phyloP scores from a whole-genome alignment of 2,329 filamentous ascomycete species.

The Fusarium sp. region DNA sequence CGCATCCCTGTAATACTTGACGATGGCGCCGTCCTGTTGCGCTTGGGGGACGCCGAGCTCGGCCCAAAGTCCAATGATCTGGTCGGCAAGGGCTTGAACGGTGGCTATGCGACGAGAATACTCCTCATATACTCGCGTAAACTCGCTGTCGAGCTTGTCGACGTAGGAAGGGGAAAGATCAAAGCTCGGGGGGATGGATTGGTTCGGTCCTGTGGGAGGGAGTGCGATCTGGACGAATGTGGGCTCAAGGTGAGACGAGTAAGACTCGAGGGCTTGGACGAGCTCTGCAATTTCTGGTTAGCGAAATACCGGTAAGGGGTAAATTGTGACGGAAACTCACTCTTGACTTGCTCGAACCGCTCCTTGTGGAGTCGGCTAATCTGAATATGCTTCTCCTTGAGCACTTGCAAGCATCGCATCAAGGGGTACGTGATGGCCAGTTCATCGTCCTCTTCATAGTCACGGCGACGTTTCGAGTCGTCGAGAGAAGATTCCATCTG shows the following conservation, averaged over 20 bases:
- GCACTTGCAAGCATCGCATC: conserved; percentile 78
- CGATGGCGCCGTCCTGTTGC: conserved; percentile 88
- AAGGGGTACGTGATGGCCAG: conserved; percentile 87
- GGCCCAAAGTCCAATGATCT: conserved; percentile 95
- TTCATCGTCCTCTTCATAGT: conserved; percentile 75
- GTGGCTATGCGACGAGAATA: conserved; percentile 85
- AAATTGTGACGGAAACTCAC: conserved; percentile 61
- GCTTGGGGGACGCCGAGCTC: conserved; percentile 95
- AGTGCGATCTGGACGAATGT: conserved; percentile 88
- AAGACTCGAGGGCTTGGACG: conserved; percentile 92
- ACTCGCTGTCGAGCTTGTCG: conserved; percentile 87
- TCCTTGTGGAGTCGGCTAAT: conserved; percentile 88
- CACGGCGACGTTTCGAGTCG: conserved; percentile 74
- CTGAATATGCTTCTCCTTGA: conserved; percentile 88
- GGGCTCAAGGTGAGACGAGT: conserved; percentile 93
- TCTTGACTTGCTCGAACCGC: conserved; percentile 95
- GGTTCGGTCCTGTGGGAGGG: conserved; percentile 82
- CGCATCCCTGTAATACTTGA: conserved; percentile 89
- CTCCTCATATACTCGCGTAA: conserved; percentile 95
- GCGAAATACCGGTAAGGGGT: not conserved
- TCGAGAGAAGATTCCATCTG: conserved; percentile 95
- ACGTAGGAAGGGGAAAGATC: conserved; percentile 94
- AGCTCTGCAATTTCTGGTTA: conserved; percentile 71
- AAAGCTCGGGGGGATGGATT: conserved; percentile 83
- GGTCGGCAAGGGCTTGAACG: conserved; percentile 80